These are phyloP conservation scores for Tricholomella constricta DNA, from an alignment of 768 basidiomycete species.

Conservation along the genomic window DNA sequence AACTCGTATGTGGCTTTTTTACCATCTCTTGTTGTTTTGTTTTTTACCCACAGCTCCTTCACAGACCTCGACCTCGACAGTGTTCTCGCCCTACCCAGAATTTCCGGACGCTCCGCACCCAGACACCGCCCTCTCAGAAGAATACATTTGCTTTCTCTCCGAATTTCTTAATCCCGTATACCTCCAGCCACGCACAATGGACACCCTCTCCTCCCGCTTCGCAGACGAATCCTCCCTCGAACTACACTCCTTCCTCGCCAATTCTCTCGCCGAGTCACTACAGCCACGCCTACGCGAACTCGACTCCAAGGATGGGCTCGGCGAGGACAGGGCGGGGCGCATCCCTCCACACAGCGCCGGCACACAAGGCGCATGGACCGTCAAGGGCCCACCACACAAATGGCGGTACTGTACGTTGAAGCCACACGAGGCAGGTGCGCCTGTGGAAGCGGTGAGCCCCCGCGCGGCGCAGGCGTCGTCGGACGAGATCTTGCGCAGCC, in stretches of 20 bases:
- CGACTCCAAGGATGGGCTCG: constrained; percentile 66
- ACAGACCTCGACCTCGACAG: constrained; percentile 64
- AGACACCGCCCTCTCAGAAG: constrained; percentile 53
- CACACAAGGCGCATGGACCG: constrained; percentile 55
- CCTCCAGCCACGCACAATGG: constrained; percentile 79
- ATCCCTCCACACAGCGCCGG: constrained; percentile 76
- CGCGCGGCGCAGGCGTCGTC: constrained; percentile 54
- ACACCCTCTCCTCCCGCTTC: constrained; percentile 79
- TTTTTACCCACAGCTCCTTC: constrained; percentile 12
- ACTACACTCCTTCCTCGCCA: constrained; percentile 81
- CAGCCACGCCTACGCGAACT: constrained; percentile 63
- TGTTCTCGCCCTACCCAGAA: constrained; percentile 57
- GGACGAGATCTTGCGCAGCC: constrained; percentile 58
- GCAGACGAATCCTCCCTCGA: constrained; percentile 85
- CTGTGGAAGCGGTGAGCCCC: constrained; percentile 49
- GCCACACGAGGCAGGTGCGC: constrained; percentile 35
- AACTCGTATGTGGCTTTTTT: constrained; percentile 72
- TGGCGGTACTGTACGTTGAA: constrained; percentile 85
- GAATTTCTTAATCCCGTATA: constrained; percentile 90
- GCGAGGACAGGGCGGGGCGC: constrained; percentile 47
- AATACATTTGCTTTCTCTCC: constrained; percentile 71
- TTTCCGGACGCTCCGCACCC: constrained; percentile 50
- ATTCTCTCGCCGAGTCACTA: constrained; percentile 66
- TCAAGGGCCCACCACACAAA: constrained; percentile 91
- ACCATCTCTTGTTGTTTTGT: constrained; percentile 1